Evolutionary conservation across 306 rosid genomes (phyloP), one percentile per base, ranked within the genome.

Genomic region (Oxytropis ochrocephala): DNA sequence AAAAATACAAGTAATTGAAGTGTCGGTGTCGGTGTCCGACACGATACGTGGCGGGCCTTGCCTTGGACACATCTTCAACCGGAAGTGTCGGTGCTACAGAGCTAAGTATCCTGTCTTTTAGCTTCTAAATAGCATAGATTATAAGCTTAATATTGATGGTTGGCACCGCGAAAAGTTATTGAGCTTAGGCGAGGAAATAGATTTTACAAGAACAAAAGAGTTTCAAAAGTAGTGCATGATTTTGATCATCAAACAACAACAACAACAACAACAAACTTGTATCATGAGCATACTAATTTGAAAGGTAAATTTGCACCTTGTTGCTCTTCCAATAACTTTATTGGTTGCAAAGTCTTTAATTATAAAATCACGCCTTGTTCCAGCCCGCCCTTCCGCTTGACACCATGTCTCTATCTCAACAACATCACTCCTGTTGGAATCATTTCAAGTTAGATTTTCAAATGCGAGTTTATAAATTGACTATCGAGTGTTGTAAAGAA

Each of bases 321-420:
- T 94, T 11, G 97, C 99, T 85, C 97, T 81, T 80, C 99, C 99
- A 79, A 94, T 91, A 46, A 94, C 88, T 84, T 87, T 76, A 75
- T 81, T 78, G 9, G 88, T 87, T 70, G 87, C 88, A 54, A 76
- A 43, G 78, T 94, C 96, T 79, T 85, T 94, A 38, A 88, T 53
- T 65, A 94, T 88, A 89, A 96, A 94, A 78, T 94, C 99, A 54
- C 96, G 97, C 76, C 99, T 87, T 29, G 91, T 87, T 79, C 97
- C 99, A 62, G 85, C 90, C 82, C 95, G 86, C 41, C 99, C 97
- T 57, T 94, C 99, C 29, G 85, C 85, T 81, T 91, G 96, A 82
- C 95, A 91, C 92, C 96, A 88, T 48, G 99, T 94, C 79, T 94
- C 97, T 72, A 91, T 87, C 83, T 94, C 99, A 84, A 94, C 88